A percentile compares a stretch with the other conserved stretches of the same genome.
Conservation (phyloP, 2,329 filamentous ascomycete species). For the Teratosphaeria destructans region DNA sequence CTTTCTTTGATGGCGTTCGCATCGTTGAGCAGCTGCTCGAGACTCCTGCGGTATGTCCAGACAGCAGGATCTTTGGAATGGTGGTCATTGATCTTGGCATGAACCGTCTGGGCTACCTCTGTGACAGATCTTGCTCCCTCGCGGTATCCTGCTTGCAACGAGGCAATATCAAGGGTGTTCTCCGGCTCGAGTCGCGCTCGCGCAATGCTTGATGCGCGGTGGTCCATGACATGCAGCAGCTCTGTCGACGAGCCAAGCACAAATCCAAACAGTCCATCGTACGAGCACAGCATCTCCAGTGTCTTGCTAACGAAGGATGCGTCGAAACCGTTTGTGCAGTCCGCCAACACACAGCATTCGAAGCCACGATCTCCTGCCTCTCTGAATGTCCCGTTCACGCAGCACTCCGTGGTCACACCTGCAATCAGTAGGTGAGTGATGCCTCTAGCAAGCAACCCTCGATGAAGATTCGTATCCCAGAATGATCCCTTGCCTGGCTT, state of each 20-base stretch:
- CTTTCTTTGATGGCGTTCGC: conserved; percentile 32
- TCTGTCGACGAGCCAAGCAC: conserved; percentile 31
- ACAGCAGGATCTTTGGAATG: conserved; percentile 37
- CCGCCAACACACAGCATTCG: conserved; percentile 44
- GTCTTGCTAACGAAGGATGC: conserved; percentile 36
- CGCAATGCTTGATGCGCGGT: conserved; percentile 15
- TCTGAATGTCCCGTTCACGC: conserved; percentile 45
- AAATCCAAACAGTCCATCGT: conserved; percentile 44
- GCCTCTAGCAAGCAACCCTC: conserved; percentile 42
- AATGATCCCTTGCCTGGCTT: conserved; percentile 51
- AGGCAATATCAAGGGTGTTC: conserved; percentile 34
- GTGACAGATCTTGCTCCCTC: conserved; percentile 34
- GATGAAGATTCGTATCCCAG: conserved; percentile 46
- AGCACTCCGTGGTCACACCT: conserved; percentile 51
- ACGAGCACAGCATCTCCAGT: conserved; percentile 41
- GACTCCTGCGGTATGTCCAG: conserved; percentile 39
- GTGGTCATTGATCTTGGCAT: conserved; percentile 40
- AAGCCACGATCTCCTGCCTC: conserved; percentile 53
- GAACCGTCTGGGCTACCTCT: conserved; percentile 34
- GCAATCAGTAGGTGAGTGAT: conserved; percentile 49
- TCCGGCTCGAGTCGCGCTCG: conserved; percentile 18
- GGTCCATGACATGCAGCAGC: conserved; percentile 23
- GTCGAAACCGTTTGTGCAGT: conserved; percentile 42
- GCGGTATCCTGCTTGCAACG: conserved; percentile 36
- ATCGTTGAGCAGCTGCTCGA: conserved; percentile 30